phyloP scores from a whole-genome alignment of 768 basidiomycete species.

The Tephrocybe rancida region DNA sequence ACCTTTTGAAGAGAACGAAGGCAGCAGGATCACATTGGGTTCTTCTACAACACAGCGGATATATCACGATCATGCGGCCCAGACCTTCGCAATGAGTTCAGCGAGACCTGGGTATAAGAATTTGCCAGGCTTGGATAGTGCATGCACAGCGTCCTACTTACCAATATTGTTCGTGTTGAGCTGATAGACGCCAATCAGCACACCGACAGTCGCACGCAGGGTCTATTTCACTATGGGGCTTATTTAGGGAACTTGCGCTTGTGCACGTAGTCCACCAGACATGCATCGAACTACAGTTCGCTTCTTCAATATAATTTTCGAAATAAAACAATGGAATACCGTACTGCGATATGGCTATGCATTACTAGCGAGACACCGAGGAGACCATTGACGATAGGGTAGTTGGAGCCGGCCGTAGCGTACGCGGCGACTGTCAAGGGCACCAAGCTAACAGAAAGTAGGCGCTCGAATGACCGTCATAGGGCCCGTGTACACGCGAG shows the following conservation, averaged over 20 bases:
- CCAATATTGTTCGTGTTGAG: constrained; percentile 99
- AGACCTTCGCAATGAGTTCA: constrained; percentile 80
- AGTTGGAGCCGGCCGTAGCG: constrained; percentile 69
- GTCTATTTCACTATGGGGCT: constrained; percentile 75
- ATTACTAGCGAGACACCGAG: constrained; percentile 87
- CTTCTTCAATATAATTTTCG: not conserved
- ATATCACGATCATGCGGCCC: constrained; percentile 62
- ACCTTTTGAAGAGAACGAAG: not conserved
- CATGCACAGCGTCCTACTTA: constrained; percentile 46
- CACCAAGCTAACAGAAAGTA: constrained; percentile 84
- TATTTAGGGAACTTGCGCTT: constrained; percentile 87
- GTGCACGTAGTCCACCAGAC: constrained; percentile 90
- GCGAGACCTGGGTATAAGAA: constrained; percentile 64
- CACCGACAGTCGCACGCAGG: constrained; percentile 78
- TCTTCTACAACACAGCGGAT: constrained; percentile 9
- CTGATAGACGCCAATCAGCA: constrained; percentile 90
- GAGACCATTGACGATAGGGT: constrained; percentile 89
- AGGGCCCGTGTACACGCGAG: constrained; percentile 81
- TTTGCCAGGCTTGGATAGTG: not conserved
- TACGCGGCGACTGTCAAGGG: constrained; percentile 89
- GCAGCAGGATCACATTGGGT: not conserved
- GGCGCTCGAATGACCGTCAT: constrained; percentile 93
- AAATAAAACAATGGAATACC: constrained; percentile 22
- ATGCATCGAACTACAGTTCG: constrained; percentile 74
- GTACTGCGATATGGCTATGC: constrained; percentile 95